These are phyloP conservation scores for Phyllosticta citribraziliensis DNA, from an alignment of 2,329 filamentous ascomycete genomes.

Conservation along the genomic window DNA sequence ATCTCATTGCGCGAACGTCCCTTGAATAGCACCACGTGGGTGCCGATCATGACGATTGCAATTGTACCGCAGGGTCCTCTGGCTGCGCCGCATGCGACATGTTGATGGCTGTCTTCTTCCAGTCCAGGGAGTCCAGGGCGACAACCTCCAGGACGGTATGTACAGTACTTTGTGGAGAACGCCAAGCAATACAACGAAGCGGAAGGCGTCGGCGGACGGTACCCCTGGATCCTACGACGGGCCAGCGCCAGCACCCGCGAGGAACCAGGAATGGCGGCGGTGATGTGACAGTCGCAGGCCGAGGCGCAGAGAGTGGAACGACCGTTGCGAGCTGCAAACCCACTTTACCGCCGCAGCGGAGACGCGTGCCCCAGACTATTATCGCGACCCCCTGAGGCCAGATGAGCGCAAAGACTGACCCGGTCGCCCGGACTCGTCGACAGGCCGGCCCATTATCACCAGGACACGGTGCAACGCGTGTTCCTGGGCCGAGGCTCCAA, in stretches of 20 bases:
- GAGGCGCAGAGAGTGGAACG: background rate
- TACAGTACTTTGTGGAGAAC: background rate
- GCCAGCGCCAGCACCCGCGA: background rate
- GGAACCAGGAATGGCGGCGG: background rate
- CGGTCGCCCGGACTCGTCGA: background rate
- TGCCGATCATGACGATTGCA: background rate
- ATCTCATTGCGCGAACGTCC: background rate
- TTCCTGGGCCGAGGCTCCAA: background rate
- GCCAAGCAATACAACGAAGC: background rate
- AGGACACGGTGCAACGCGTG: background rate
- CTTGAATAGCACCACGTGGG: background rate
- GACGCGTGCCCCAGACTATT: background rate
- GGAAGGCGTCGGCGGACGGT: background rate
- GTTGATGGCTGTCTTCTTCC: background rate
- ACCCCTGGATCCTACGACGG: background rate
- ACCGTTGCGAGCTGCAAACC: background rate
- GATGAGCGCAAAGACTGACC: background rate
- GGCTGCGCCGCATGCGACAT: background rate
- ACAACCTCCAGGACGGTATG: no score
- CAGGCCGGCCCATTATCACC: background rate
- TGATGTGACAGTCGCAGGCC: constrained; percentile 4
- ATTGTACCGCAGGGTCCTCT: background rate
- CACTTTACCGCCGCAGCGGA: background rate
- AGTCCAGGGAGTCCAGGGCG: background rate
- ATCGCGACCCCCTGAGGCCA: background rate